Base-by-base conservation (phyloP, 345 rosid genomes). In the Geranium rotundifolium region DNA sequence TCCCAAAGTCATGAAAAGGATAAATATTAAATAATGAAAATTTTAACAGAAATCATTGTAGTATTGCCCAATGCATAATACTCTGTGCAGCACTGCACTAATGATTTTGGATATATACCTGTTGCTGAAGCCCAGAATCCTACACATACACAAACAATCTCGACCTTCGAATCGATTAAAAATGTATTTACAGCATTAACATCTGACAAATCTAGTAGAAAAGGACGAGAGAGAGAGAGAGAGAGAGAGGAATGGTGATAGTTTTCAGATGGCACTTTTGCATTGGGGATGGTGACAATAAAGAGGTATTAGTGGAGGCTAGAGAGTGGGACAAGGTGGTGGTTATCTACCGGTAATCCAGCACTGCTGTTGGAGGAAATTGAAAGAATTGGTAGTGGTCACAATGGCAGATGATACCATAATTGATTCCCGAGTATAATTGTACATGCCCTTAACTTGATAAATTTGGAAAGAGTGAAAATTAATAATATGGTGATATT, bases 401-500 rank as follows among this genome's bases (percentile, higher is more conserved):
- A 12, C 3, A 46, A 2, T 10, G 8, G 52, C 52, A 14, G 14
- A 46, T 46, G 16, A 46, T 14, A 8, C 41, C 41, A 34, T 1
- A 34, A 34, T 34, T 34, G 41, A 34, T 34, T 34, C 41, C 41
- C 4, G 6, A 34, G 41, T 4, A 8, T 34, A 34, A 34, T 34
- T 34, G 6, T 5, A 8, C 10, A 8, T 34, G 41, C 10, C 7
- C 41, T 39, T 19, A 1, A 1, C 49, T 55, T 1, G 17, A 55
- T 23, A 55, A 20, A 41, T 52, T 18, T 9, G 10, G 27, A 3
- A 50, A 29, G 63, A 52, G 58, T 20, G 27, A 23, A 23, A 29
- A 60, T 34, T 46, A 27, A 49, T 57, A 74, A 64, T 16, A 65
- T 59, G 9, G 7, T 56, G 30, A 30, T 7, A 62, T 73, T 76